phyloP scores from a whole-genome alignment of 768 basidiomycete species.

The Paxillus involutus region DNA sequence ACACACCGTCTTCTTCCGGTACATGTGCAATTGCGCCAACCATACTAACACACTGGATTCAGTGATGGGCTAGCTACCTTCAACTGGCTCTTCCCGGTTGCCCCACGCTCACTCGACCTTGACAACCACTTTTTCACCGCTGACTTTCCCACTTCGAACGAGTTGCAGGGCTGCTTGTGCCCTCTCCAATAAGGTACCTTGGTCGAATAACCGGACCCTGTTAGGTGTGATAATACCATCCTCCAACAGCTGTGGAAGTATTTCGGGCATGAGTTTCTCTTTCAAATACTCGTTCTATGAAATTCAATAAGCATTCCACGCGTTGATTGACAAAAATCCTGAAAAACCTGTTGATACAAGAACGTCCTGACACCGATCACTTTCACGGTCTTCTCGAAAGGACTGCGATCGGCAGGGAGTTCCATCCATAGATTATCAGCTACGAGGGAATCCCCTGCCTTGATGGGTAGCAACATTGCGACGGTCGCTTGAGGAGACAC shows the following conservation, averaged over 20 bases:
- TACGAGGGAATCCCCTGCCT: constrained; percentile 40
- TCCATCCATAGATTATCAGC: constrained; percentile 32
- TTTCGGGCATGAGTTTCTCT: constrained; percentile 35
- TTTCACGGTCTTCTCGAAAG: constrained; percentile 37
- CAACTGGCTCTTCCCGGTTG: too few species aligned
- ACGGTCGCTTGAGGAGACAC: constrained; percentile 38
- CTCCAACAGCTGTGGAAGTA: constrained; percentile 29
- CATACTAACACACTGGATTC: too few species aligned
- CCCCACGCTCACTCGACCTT: constrained; percentile 29
- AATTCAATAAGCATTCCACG: background rate
- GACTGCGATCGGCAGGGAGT: constrained; percentile 34
- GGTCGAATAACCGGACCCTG: constrained; percentile 38
- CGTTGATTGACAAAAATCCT: background rate
- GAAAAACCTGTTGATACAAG: constrained; percentile 35
- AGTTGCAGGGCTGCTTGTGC: constrained; percentile 43
- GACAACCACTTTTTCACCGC: constrained; percentile 50
- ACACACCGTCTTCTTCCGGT: too few species aligned
- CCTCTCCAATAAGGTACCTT: constrained; percentile 43
- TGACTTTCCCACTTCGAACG: constrained; percentile 46
- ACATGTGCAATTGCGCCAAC: too few species aligned
- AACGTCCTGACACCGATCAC: constrained; percentile 43
- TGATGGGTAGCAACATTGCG: constrained; percentile 47
- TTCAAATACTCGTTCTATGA: constrained; percentile 40
- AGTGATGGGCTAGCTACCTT: too few species aligned
- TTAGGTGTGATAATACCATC: constrained; percentile 42